phyloP scores from a whole-genome alignment of 2,329 filamentous ascomycete species.

The Ophiostoma piceae region DNA sequence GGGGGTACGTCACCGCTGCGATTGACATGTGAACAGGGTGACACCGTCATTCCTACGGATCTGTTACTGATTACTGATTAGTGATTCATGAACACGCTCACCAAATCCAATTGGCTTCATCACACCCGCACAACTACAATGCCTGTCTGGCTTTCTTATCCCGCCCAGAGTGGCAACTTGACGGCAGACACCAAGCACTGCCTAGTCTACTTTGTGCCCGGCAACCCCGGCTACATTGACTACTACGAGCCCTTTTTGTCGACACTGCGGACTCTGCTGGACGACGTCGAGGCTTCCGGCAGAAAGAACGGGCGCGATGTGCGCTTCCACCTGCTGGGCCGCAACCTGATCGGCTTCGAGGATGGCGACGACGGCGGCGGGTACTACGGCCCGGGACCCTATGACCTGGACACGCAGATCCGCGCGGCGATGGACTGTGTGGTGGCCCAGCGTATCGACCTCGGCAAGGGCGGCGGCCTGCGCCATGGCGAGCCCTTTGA shows the following conservation, averaged over 20 bases:
- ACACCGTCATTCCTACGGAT: not conserved
- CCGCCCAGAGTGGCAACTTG: conserved; percentile 15
- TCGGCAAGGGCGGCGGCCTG: conserved; percentile 32
- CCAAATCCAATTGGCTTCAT: not conserved
- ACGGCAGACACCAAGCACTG: conserved; percentile 20
- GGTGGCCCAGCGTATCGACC: conserved; percentile 31
- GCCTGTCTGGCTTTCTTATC: conserved; percentile 26
- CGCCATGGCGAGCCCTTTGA: conserved; percentile 43
- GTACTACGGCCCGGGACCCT: conserved; percentile 38
- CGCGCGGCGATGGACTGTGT: conserved; percentile 39
- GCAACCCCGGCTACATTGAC: conserved; percentile 69
- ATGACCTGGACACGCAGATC: conserved; percentile 52
- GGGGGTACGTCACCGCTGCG: not conserved
- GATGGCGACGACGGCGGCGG: conserved; percentile 49
- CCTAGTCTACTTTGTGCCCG: conserved; percentile 68
- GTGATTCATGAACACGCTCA: not conserved
- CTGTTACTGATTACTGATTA: not conserved
- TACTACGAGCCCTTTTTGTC: conserved; percentile 67
- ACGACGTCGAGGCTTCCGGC: conserved; percentile 36
- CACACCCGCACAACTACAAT: not conserved
- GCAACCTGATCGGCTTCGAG: conserved; percentile 54
- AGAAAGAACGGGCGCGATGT: conserved; percentile 25
- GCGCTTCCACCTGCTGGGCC: conserved; percentile 52
- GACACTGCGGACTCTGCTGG: conserved; percentile 50
- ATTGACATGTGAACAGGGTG: not conserved